phyloP scores from a whole-genome alignment of 139 green algal genomes.

The Mesotaenium endlicherianum region DNA sequence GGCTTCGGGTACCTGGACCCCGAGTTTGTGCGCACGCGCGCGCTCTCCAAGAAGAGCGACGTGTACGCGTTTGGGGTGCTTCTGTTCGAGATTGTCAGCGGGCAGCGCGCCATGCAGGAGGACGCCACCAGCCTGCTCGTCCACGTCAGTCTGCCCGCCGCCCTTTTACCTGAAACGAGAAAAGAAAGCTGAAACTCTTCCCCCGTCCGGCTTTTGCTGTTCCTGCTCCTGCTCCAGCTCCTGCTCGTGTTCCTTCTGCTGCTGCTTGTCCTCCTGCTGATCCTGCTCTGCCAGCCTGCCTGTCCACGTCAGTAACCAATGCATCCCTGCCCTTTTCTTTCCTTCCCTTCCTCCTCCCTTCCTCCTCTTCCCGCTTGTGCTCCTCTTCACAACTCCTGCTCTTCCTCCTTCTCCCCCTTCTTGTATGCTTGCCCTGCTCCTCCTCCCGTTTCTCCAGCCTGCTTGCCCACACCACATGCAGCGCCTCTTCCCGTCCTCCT shows the following conservation, averaged over 20 bases:
- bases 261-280: background rate
- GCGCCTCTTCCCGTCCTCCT: background rate
- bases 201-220: too few relatives aligned
- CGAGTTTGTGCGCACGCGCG: background rate
- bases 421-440: background rate
- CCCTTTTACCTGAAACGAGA: too few relatives aligned
- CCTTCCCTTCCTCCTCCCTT: background rate
- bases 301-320: background rate
- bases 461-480: background rate
- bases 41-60: conserved; percentile 12
- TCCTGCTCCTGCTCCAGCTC: too few relatives aligned
- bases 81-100: conserved; percentile 16
- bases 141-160: background rate
- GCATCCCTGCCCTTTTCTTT: background rate
- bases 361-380: background rate
- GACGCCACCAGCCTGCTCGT: conserved; percentile 25
- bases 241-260: background rate
- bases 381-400: background rate
- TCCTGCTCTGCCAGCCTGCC: background rate
- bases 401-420: background rate
- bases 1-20: conserved; percentile 24
- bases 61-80: conserved; percentile 25
- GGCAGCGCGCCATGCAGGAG: conserved; percentile 18
- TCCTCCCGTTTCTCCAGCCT: background rate
- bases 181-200: too few relatives aligned